Base-by-base conservation (phyloP, 2,329 filamentous ascomycete species). In the Colletotrichum karsti region DNA sequence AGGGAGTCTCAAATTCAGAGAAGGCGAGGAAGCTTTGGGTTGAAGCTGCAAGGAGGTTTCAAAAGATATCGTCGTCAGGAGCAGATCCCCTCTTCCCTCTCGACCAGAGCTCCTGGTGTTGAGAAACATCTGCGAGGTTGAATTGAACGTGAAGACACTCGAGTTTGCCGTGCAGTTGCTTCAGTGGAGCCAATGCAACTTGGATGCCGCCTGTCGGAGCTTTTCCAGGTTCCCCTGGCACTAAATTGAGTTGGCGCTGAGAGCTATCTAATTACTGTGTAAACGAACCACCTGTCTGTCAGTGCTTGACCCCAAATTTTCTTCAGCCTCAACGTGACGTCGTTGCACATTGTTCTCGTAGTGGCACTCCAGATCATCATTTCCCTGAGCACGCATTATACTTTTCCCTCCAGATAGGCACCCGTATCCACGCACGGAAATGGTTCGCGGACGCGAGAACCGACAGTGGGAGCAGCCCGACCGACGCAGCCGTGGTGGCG, bases 401-500 rank as follows among this genome's bases (percentile, higher is more conserved):
- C n/a, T n/a, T n/a, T n/a, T n/a, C n/a, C n/a, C n/a, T n/a, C n/a
- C n/a, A n/a, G n/a, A n/a, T n/a, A n/a, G n/a, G n/a, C n/a, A n/a
- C n/a, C n/a, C n/a, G n/a, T n/a, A n/a, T n/a, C n/a, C n/a, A n/a
- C n/a, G n/a, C 20, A 5, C 15, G 41, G 26, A 3, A 26, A 67
- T 67, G 64, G 66, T 55, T 30, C 63, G 67, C 42, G 59, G 55
- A 61, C 62, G 54, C 24, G 89, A 91, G 72, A 88, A 85, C 77
- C 85, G 85, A 56, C 83, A 87, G 84, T 89, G 88, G 87, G 89
- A 92, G 69, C 84, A 87, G 44, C 79, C 82, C 10, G 82, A 84
- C 61, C 79, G 81, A 18, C 79, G 78, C 59, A 77, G 59, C 30
- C 57, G 68, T 46, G 72, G 74, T 42, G 75, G 77, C 30, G 75